phyloP scores from a whole-genome alignment of 1,139 yeast genomes.

The Hansenula sp. region DNA sequence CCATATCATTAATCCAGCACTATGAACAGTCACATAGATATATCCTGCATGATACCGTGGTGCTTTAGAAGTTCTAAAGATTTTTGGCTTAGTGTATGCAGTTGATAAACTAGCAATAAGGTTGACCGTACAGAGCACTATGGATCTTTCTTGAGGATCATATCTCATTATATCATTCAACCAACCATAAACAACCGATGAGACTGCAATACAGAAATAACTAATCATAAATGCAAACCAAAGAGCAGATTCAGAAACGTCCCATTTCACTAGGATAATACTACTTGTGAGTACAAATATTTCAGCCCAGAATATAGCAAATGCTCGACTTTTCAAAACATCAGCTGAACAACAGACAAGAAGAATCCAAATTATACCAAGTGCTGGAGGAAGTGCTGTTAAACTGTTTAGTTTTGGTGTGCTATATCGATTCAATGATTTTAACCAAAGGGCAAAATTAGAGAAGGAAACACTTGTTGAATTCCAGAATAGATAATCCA shows the following conservation, averaged over 20 bases:
- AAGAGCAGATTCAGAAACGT: conserved; percentile 25
- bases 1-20: conserved; percentile 41
- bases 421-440: conserved; percentile 26
- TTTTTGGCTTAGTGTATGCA: conserved; percentile 33
- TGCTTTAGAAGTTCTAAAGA: conserved; percentile 52
- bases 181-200: conserved; percentile 32
- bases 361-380: conserved; percentile 30
- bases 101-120: neutral
- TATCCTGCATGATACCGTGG: conserved; percentile 51
- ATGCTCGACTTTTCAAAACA: conserved; percentile 29
- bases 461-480: conserved; percentile 27
- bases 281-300: neutral
- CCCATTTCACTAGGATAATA: conserved; percentile 2
- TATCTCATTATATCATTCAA: conserved; percentile 31
- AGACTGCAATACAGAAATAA: conserved; percentile 29
- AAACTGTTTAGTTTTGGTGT: conserved; percentile 29
- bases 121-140: neutral
- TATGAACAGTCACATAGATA: conserved; percentile 38
- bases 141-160: conserved; percentile 30
- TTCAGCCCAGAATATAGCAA: conserved; percentile 45
- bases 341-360: conserved; percentile 25
- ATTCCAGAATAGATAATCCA: conserved; percentile 55
- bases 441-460: conserved; percentile 33
- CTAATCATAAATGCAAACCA: conserved; percentile 32
- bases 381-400: conserved; percentile 29